These are phyloP conservation scores for Asterella californica DNA, from an alignment of 225 moss, liverwort and hornwort genomes.

Conservation along the genomic window DNA sequence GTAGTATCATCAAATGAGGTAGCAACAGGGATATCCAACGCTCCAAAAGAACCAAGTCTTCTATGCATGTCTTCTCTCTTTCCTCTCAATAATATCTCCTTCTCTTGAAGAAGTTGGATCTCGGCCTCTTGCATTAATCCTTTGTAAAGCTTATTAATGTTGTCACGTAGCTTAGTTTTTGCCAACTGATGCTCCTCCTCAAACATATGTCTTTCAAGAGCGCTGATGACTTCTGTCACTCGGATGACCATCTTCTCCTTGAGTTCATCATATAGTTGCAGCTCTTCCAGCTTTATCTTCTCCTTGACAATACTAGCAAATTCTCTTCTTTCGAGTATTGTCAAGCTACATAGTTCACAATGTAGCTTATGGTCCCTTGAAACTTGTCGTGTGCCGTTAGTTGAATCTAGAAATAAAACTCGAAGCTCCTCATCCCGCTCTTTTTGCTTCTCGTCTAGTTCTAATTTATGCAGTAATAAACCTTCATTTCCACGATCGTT, in stretches of 20 bases:
- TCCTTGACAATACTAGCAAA: slow-evolving; percentile 1
- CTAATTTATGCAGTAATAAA: not conserved
- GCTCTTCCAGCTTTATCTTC: slow-evolving; percentile 27
- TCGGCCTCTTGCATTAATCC: slow-evolving; percentile 22
- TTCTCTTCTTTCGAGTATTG: slow-evolving; percentile 16
- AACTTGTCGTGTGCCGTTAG: not conserved
- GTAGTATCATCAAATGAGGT: not conserved
- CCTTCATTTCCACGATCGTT: not conserved
- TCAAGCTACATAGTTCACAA: not conserved
- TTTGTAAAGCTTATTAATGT: slow-evolving; percentile 7
- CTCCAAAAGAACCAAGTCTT: not conserved
- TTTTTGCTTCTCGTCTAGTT: not conserved
- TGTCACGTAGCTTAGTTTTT: slow-evolving; percentile 8
- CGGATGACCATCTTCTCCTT: slow-evolving; percentile 22
- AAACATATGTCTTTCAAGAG: slow-evolving; percentile 20
- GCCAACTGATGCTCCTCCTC: slow-evolving; percentile 21
- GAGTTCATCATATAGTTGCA: slow-evolving; percentile 18
- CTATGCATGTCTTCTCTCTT: slow-evolving; percentile 19
- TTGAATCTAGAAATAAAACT: not conserved
- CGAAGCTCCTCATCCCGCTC: not conserved
- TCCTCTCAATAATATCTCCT: slow-evolving; percentile 18
- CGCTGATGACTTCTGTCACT: slow-evolving; percentile 15
- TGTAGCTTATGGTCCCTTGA: too few relatives aligned
- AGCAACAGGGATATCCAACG: not conserved
- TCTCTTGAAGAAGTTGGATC: slow-evolving; percentile 16